A percentile compares a stretch with the other conserved stretches of the same genome.
These are phyloP conservation scores for Yamadazyma trypodendri DNA, from an alignment of 1,139 yeast genomes.

Conservation along the genomic window DNA sequence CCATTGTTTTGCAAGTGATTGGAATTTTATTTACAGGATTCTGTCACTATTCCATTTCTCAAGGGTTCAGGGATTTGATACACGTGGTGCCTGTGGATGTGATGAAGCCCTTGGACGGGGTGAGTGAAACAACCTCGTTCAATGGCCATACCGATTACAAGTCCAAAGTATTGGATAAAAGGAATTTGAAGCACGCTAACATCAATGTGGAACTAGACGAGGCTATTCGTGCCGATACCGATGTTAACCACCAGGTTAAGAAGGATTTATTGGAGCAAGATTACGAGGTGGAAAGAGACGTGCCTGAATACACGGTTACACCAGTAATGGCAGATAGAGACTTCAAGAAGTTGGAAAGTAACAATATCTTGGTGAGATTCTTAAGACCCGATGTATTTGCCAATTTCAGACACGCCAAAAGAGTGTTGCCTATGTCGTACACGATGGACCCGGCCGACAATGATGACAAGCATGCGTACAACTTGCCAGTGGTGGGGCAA, in stretches of 20 bases:
- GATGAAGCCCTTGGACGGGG: conserved; percentile 71
- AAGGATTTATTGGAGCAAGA: conserved; percentile 23
- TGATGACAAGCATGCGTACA: conserved; percentile 50
- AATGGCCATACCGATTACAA: conserved; percentile 36
- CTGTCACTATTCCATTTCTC: conserved; percentile 58
- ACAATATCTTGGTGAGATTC: conserved; percentile 44
- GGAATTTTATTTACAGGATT: conserved; percentile 62
- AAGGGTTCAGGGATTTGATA: conserved; percentile 65
- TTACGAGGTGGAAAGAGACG: conserved; percentile 14
- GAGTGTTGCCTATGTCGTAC: conserved; percentile 52
- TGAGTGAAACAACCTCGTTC: conserved; percentile 59
- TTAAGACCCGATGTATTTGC: conserved; percentile 65
- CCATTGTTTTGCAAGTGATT: conserved; percentile 73
- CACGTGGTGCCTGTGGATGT: conserved; percentile 61
- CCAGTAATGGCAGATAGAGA: conserved; percentile 59
- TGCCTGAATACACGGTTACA: conserved; percentile 19
- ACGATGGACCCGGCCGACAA: conserved; percentile 27
- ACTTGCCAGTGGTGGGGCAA: conserved; percentile 69
- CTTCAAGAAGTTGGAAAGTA: conserved; percentile 28
- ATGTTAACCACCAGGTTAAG: conserved; percentile 20
- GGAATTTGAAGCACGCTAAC: conserved; percentile 12
- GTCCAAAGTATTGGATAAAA: conserved; percentile 28
- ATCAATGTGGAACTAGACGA: conserved; percentile 17
- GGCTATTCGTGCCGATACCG: conserved; percentile 16
- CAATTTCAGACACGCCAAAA: conserved; percentile 54